A percentile compares a stretch with the other conserved stretches of the same genome.
Evolutionary conservation across 2,329 filamentous ascomycete genomes (phyloP).

Genomic region (Colletotrichum cordylinicola): DNA sequence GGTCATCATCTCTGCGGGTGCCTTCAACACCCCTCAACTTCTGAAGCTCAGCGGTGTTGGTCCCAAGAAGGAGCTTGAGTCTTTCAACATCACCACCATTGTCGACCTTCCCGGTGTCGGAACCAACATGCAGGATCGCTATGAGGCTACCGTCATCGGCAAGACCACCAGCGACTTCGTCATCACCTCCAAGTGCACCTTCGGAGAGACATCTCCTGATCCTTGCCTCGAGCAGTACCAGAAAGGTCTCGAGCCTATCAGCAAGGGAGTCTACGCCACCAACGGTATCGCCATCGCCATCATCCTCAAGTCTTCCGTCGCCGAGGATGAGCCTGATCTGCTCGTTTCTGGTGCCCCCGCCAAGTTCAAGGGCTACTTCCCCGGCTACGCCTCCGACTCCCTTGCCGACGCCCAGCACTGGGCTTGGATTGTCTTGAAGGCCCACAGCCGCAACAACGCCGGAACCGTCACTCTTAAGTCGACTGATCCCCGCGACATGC

Average conservation of each 20-base stretch:
- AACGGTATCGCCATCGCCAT: slow-evolving; percentile 61
- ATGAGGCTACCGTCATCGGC: slow-evolving; percentile 32
- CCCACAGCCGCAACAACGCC: slow-evolving; percentile 58
- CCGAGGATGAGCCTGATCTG: slow-evolving; percentile 53
- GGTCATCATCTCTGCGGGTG: slow-evolving; percentile 55
- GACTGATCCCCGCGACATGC: slow-evolving; percentile 66
- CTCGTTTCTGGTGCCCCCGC: slow-evolving; percentile 61
- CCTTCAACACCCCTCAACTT: slow-evolving; percentile 57
- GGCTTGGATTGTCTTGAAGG: slow-evolving; percentile 55
- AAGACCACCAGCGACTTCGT: slow-evolving; percentile 30
- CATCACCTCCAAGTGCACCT: slow-evolving; percentile 35
- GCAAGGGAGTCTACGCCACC: slow-evolving; percentile 40
- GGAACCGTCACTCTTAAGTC: slow-evolving; percentile 69
- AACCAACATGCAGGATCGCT: slow-evolving; percentile 53
- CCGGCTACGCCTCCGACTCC: slow-evolving; percentile 53
- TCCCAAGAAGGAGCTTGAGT: slow-evolving; percentile 43
- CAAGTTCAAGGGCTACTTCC: slow-evolving; percentile 62
- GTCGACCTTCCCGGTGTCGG: slow-evolving; percentile 55
- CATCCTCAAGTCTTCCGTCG: slow-evolving; percentile 35
- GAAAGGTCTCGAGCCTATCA: slow-evolving; percentile 25
- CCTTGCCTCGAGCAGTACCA: slow-evolving; percentile 41
- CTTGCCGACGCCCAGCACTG: slow-evolving; percentile 46
- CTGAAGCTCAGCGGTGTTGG: slow-evolving; percentile 58
- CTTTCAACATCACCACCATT: slow-evolving; percentile 49
- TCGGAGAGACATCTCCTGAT: slow-evolving; percentile 33